These are phyloP conservation scores for Chenopodium formosanum DNA, from an alignment of 148 eudicot genomes.

Conservation along the genomic window DNA sequence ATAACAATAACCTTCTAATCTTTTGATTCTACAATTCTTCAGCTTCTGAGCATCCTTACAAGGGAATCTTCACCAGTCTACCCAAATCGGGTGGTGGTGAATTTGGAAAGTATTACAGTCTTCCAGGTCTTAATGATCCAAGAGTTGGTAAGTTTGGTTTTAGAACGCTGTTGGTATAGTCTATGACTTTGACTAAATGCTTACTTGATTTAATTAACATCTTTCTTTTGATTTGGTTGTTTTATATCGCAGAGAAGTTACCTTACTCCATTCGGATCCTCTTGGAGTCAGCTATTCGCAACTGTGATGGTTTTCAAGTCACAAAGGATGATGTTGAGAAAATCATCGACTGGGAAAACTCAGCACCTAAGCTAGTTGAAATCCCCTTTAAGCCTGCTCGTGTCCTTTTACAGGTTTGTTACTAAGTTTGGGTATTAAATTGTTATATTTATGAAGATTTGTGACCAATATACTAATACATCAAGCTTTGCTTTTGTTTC, in stretches of 20 bases:
- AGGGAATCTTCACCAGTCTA: conserved; percentile 70
- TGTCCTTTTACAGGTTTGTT: conserved; percentile 78
- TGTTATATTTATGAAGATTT: background rate
- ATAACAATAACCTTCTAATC: background rate
- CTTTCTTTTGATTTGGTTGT: background rate
- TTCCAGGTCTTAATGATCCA: conserved; percentile 90
- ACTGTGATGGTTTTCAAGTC: conserved; percentile 95
- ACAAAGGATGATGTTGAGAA: conserved; percentile 85
- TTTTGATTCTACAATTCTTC: conserved; percentile 23
- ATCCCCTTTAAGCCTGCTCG: conserved; percentile 98
- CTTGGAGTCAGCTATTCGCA: conserved; percentile 86
- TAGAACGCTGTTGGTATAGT: background rate
- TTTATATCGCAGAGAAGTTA: conserved; percentile 54
- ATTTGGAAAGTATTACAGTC: conserved; percentile 93
- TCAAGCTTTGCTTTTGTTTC: conserved; percentile 14
- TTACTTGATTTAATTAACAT: background rate
- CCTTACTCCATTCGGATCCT: conserved; percentile 89
- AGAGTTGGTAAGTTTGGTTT: conserved; percentile 55
- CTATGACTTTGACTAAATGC: background rate
- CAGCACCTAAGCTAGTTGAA: conserved; percentile 88
- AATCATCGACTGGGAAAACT: conserved; percentile 93
- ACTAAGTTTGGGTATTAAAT: background rate
- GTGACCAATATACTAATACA: background rate
- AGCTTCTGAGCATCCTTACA: conserved; percentile 91
- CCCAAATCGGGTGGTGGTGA: conserved; percentile 97